Evolutionary conservation across 75 land plant genomes (phyloP), one percentile per base, ranked within the genome.

Genomic region (Ceratopteris richardii): DNA sequence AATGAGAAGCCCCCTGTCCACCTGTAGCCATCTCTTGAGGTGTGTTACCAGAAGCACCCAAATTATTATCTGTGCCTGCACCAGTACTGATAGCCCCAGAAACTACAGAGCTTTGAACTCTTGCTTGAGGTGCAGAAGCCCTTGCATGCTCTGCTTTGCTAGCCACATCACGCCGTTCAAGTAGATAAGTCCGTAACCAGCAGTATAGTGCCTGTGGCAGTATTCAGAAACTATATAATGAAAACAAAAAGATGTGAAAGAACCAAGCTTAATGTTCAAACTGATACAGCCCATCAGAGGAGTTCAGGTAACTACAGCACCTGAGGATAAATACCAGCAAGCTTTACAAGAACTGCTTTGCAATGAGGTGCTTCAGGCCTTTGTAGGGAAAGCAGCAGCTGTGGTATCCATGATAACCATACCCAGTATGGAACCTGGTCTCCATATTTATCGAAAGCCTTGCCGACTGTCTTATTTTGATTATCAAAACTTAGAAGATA

Each of bases 331-430:
- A 84, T 71, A 18, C 77, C 61, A 30, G 95, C 97, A 63, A 95
- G 71, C 66, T 90, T 95, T 9, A 84, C 64, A 14, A 95, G 79
- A 31, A 95, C 97, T 57, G 80, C 85, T 61, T 95, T 95, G 69
- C 92, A 87, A 67, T 92, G 91, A 44, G 82, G 78, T 56, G 93
- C 97, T 56, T 95, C 99, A 30, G 89, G 84, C 50, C 99, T 84
- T 56, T 95, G 96, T 64, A 95, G 59, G 27, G 99, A 95, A 57
- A 95, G 92, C 41, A 95, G 68, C 21, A 95, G 74, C 66, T 95
- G 99, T 6, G 99, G 99, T 44, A 95, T 87, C 99, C 99, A 95
- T 6, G 97, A 77, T 51, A 95, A 80, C 99, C 99, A 95, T 44
- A 90, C 89, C 97, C 97, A 95, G 57, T 87, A 86, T 2, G 99